Percentiles rank a stretch among this genome's conserved stretches.
These are phyloP conservation scores for Hypoxylon sp. DNA, from an alignment of 2,329 filamentous ascomycete genomes.

Conservation along the genomic window DNA sequence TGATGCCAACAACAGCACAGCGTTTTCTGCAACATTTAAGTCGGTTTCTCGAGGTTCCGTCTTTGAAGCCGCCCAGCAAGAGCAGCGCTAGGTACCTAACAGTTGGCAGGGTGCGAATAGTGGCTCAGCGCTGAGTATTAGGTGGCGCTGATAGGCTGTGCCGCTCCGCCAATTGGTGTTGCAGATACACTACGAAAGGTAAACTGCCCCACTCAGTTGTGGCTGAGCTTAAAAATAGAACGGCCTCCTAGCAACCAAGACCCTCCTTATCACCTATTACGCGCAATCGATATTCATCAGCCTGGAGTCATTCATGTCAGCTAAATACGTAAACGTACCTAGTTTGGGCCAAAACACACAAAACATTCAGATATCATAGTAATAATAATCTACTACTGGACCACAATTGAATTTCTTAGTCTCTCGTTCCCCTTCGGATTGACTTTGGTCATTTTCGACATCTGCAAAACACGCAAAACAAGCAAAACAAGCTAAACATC, in stretches of 20 bases:
- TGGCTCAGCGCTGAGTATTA: constrained; percentile 29
- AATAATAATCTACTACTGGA: constrained; percentile 18
- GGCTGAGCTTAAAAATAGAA: constrained; percentile 45
- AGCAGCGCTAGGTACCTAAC: constrained; percentile 7
- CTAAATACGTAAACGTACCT: constrained; percentile 26
- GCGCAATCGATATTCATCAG: constrained; percentile 40
- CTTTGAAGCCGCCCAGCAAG: constrained; percentile 2
- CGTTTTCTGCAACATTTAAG: constrained; percentile 7
- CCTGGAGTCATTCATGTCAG: constrained; percentile 27
- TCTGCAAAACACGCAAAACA: constrained; percentile 9
- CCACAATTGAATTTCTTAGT: constrained; percentile 13
- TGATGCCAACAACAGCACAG: constrained; percentile 3
- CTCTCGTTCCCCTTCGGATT: constrained; percentile 14
- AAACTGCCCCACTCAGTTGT: constrained; percentile 27
- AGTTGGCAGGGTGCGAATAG: constrained; percentile 12
- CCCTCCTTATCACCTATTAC: constrained; percentile 32
- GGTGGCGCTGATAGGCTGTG: constrained; percentile 37
- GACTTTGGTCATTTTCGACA: constrained; percentile 13
- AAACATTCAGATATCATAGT: constrained; percentile 26
- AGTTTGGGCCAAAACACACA: constrained; percentile 35
- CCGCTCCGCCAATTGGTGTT: constrained; percentile 17
- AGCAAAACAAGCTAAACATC: constrained; percentile 6
- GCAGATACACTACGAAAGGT: constrained; percentile 2
- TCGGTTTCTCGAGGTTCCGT: constrained; percentile 4
- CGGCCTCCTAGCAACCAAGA: neutral